Base-by-base conservation (phyloP, 371 early-diverging fungal genomes). In the Mortierella sp. region DNA sequence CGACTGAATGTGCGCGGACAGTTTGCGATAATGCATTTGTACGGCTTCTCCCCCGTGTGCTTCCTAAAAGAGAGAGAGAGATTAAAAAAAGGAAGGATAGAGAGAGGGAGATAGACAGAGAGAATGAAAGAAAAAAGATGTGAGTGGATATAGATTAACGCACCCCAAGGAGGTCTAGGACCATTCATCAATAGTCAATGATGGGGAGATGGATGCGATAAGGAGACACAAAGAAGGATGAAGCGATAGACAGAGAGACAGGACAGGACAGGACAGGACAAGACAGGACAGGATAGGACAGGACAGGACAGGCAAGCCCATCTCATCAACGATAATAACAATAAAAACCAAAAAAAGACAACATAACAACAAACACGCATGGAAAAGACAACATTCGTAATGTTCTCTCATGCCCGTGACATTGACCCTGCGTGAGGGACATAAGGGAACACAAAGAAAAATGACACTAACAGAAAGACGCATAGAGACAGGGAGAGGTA, bases 41-140 rank as follows among this genome's bases (percentile, higher is more conserved):
- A 91, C 7, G 91, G 91, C 79, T 91, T 91, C 81, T 91, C 91
- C 48, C 91, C 91, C 41, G 91, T 91, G 52, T 91, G 91, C 66
- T 91, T 91, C 66, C 90, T 90, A 80, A 10, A 52, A 47, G 53
- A 44, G 34, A 43, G 50, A 68, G 16, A 26, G 10, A 68, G 16
- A 39, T 61, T 44, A 55, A 69, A 8, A 66, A 31, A 14, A 41
- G 11, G 6, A 43, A 61, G 47, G 31, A 58, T 2, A 43, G 64
- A 44, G 61, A 43, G 63, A 45, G 34, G n/a, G n/a, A n/a, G n/a
- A n/a, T n/a, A n/a, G n/a, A n/a, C n/a, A 13, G 40, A 44, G 64
- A 43, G 26, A 19, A 44, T 29, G 48, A 39, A 53, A 29, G 34
- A 64, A 34, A 37, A 39, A 1, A 22, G 13, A 65, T 40, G 39